Base-by-base conservation (phyloP, 345 rosid genomes). In the Camelina sativa region DNA sequence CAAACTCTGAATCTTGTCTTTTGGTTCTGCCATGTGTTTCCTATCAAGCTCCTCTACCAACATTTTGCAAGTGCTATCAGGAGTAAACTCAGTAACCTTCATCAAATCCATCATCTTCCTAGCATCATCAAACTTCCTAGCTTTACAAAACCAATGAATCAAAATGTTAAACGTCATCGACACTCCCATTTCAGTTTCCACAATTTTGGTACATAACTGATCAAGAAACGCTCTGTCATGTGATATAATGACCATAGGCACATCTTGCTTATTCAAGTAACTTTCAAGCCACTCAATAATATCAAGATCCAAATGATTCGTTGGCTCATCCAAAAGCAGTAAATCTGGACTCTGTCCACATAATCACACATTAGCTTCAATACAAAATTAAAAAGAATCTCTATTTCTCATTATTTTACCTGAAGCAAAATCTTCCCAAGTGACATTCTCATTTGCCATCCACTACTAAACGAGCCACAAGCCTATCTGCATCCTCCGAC, bases 391-490 rank as follows among this genome's bases (percentile, higher is more conserved):
- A 55, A 56, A 55, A 11, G 2, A 71, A 48, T n/a, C 28, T 22
- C 40, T 28, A 60, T 50, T 61, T 61, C 40, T 35, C 28, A 34
- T 12, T 11, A 10, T 48, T n/a, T n/a, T 83, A 90, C 98, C 97
- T 94, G 96, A 81, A 94, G 81, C 80, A 94, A 79, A 75, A 91
- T 94, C 87, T 89, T 94, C 56, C 98, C 97, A 62, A 94, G 93
- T 12, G 96, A 91, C 84, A 94, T 94, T 82, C 98, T 94, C 98
- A 91, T 91, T 81, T 94, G 97, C 98, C 97, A 91, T 11, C 98
- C 97, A 62, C 96, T 71, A 51, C 98, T 91, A 75, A 91, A 94
- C 0, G 95, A 88, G 97, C 98, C 55, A 94, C 98, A 81, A 91
- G 84, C 80, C 97, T 87, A 79, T 91, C 97, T 0, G 85, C 84